Evolutionary conservation across 352 stramenopile genomes (phyloP), one percentile per base, ranked within the genome.

Genomic region (Albugo laibachii): DNA sequence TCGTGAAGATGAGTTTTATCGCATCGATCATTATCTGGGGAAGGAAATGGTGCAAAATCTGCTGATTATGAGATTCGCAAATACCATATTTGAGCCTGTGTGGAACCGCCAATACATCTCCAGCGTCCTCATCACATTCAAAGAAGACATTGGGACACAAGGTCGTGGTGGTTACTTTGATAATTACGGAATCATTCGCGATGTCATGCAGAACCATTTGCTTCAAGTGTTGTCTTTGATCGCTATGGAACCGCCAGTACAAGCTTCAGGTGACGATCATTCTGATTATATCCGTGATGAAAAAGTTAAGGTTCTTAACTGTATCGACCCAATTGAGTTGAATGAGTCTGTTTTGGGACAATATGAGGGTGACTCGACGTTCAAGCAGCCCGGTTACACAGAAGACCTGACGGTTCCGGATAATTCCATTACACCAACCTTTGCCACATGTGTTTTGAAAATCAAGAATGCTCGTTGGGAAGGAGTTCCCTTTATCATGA

Each of bases 21-120:
- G 94, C 41, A 98, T 98, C 57, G 94, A 98, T 65, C 93, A 98
- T 62, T 95, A 95, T 54, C 59, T 96, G 6, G 86, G 85, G 49
- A 99, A 98, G 64, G 94, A 98, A 61, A 97, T 98, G 80, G 93
- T 98, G 40, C 91, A 98, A 63, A 98, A 98, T 63, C 59, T 99
- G 37, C 71, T 97, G 19, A 68, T 97, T 11, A 66, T 98, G 58
- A 73, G 95, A 48, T 99, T 99, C 58, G 84, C 75, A 40, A 99
- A 99, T 63, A 62, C 85, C 16, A 96, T 96, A 54, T 97, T 98
- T 48, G 92, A 98, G 62, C 83, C 89, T 18, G 69, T 98, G 24
- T 98, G 92, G 93, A 98, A 97, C 77, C 62, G 78, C 42, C 83
- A 97, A 59, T 84, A 92, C 66, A 89, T 99, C 46, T 85, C 94